Conservation (phyloP, 805 yeast species). For the Saturnispora silvae region DNA sequence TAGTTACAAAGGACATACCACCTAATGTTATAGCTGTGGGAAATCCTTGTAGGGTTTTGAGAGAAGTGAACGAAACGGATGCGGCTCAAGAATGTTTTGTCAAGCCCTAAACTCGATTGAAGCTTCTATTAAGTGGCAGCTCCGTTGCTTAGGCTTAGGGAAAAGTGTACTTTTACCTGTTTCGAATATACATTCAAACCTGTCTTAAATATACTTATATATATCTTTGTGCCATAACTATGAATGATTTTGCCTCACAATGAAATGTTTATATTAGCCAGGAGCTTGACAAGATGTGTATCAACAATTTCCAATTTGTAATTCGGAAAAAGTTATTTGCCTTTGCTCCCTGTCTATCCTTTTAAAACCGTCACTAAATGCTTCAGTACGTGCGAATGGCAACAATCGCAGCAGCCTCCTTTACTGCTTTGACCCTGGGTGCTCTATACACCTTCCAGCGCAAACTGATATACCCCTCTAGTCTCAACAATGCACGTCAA, state of each 20-base stretch:
- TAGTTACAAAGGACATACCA: constrained; percentile 50
- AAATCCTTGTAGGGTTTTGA: constrained; percentile 28
- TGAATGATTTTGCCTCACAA: too few species aligned
- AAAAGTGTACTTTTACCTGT: too few species aligned
- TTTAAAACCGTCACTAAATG: not conserved
- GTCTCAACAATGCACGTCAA: constrained; percentile 62
- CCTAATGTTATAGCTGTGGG: constrained; percentile 51
- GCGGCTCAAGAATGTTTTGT: too few species aligned
- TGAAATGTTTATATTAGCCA: too few species aligned
- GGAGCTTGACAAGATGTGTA: too few species aligned
- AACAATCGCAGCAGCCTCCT: constrained; percentile 6
- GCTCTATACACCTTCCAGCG: constrained; percentile 16
- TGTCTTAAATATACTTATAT: too few species aligned
- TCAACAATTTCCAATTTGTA: too few species aligned
- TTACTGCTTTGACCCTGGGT: constrained; percentile 12
- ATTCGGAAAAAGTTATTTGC: not conserved
- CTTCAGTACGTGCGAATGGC: constrained; percentile 3
- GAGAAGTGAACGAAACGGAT: constrained; percentile 1
- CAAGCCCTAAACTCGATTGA: too few species aligned
- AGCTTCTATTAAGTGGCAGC: too few species aligned
- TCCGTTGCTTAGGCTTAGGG: too few species aligned
- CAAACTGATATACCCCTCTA: constrained; percentile 72
- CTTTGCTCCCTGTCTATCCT: not conserved
- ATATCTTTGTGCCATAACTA: too few species aligned
- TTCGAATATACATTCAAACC: too few species aligned